Evolutionary conservation across 208 protist species (phyloP), one percentile per base, ranked within the genome.

Genomic region (Crithidia bombi): DNA sequence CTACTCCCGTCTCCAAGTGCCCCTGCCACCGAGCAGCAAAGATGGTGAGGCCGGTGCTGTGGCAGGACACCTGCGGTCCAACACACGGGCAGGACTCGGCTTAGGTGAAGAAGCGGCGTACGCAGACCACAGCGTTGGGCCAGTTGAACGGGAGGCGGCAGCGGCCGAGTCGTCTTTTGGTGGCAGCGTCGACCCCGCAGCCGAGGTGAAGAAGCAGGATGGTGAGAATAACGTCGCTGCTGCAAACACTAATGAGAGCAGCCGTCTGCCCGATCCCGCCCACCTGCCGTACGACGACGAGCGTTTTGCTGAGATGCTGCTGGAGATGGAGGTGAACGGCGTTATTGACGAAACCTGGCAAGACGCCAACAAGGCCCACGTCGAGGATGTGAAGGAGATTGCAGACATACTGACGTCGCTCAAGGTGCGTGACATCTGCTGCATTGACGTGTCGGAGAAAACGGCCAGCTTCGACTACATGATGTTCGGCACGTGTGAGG

Each of bases 301-400:
- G 56, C 63, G 61, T 3, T 95, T 94, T 73, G 92, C 92, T 0
- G 86, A 93, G 47, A 92, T 79, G 77, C 44, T 96, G 43, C 77
- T 96, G n/a, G 58, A 93, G 64, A 96, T 96, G 92, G 89, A 95
- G 65, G 89, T 95, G 58, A 89, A 96, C 33, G 92, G 92, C 26
- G 82, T 82, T 19, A 87, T 96, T 72, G 92, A 94, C 74, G 89
- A 96, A 35, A 44, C 75, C 12, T 96, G 92, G 90, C 92, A 96
- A 58, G 89, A 96, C 70, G 63, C 73, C 4, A 65, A 73, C 26
- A 83, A 78, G 46, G 89, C 92, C 5, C 80, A 86, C 65, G 49
- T 94, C 14, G 90, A 94, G 73, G 92, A 96, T 66, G 89, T 93
- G 36, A 82, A 83, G 72, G 87, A 92, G 65, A 59, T 96, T 38